Base-by-base conservation (phyloP, 1,284 basidiomycete genomes). In the Leucoagaricus sp. region DNA sequence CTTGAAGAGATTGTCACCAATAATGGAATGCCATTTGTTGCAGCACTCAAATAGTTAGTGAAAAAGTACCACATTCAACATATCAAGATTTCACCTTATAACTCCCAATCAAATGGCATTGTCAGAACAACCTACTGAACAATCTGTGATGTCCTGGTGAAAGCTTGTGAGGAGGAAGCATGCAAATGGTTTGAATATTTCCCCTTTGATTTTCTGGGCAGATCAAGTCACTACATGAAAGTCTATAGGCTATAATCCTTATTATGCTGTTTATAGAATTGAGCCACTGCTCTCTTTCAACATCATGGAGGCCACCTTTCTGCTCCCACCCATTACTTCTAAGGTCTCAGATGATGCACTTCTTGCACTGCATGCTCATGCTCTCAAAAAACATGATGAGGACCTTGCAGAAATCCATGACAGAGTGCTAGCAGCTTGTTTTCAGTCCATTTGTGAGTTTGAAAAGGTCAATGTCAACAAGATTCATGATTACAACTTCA, bases 221-320 rank as follows among this genome's bases (percentile, higher is more conserved):
- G 74, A 81, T 13, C 57, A 67, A 0, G 61, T 79, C 1, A 75
- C 74, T 0, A 59, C 68, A 1, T 56, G 64, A 0, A 55, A 64
- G 8, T 53, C 58, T 0, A 70, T 67, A 1, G 70, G 74, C 0
- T 69, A 64, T 28, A 74, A 66, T 0, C 77, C 76, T 0, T 78
- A 70, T 52, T 76, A 67, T 54, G 62, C 69, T 12, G 72, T 67
- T 0, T 69, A 69, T 10, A 73, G 78, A 0, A 58, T 68, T 0
- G 64, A 78, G 9, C 77, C 74, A 0, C 46, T 74, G 1, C 55
- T 79, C 1, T 75, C 74, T 0, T 67, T 78, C 9, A 72, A 79
- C 36, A 56, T 79, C 5, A 41, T 62, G 0, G 70, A 79, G 60
- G 74, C 72, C 0, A 78, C 72, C 0, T 78, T 64, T 38, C 64